Evolutionary conservation across 768 basidiomycete genomes (phyloP).

Genomic region (Calocybe gangraenosa): DNA sequence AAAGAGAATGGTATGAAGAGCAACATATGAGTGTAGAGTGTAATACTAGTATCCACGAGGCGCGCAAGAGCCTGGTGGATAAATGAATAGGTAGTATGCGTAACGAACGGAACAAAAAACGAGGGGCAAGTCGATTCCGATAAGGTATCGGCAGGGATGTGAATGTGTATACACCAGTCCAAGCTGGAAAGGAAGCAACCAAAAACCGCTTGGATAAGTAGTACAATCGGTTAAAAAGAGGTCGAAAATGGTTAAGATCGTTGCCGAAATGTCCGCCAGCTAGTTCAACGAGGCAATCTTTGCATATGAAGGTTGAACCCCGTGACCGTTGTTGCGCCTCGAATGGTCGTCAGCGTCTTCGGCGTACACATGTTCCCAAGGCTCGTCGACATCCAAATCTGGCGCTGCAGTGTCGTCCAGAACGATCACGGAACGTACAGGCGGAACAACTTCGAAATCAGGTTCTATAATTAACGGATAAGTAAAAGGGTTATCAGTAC

Average conservation of each 20-base stretch:
- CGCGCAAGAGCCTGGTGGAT: too few species aligned
- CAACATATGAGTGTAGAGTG: too few species aligned
- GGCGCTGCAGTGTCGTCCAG: slow-evolving; percentile 43
- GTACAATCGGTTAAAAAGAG: too few species aligned
- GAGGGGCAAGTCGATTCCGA: too few species aligned
- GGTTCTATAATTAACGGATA: slow-evolving; percentile 27
- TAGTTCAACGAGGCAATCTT: slow-evolving; percentile 24
- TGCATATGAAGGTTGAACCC: slow-evolving; percentile 35
- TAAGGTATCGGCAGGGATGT: too few species aligned
- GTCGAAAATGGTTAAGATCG: too few species aligned
- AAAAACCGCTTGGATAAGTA: too few species aligned
- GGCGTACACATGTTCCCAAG: slow-evolving; percentile 53
- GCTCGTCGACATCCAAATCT: slow-evolving; percentile 46
- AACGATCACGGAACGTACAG: slow-evolving; percentile 50
- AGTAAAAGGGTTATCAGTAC: slow-evolving; percentile 1
- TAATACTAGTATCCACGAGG: too few species aligned
- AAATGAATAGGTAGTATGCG: too few species aligned
- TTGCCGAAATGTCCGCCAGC: too few species aligned
- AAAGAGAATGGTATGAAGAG: too few species aligned
- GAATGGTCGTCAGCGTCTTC: slow-evolving; percentile 30
- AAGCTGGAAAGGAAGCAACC: not conserved
- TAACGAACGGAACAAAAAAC: too few species aligned
- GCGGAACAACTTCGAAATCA: slow-evolving; percentile 57
- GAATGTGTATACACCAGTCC: not conserved
- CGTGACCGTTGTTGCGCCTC: not conserved